Evolutionary conservation across 2,329 filamentous ascomycete species (phyloP), one percentile per base, ranked within the genome.

Genomic region (Alternaria gansuensis): DNA sequence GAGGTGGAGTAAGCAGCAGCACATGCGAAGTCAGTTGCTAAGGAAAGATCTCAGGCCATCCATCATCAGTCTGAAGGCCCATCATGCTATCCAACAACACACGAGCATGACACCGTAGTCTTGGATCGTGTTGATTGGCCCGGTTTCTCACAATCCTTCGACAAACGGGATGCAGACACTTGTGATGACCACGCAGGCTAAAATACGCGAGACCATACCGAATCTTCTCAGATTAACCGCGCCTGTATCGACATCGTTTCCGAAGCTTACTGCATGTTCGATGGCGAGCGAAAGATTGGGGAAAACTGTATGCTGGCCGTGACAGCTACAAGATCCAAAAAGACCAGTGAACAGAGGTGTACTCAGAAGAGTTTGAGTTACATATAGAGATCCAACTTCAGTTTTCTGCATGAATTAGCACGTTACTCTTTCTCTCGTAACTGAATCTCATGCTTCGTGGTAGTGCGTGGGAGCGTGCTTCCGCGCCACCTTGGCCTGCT

Each of bases 381-480:
- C 21, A 6, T 10, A 24, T 29, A 6, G 0, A 29, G 5, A 44
- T 21, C 26, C 41, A 2, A 5, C 41, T 24, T 4, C 28, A 17
- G 23, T 4, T 9, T 31, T 3, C 9, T 17, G 41, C 5, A 11
- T 17, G 2, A 11, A 37, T 37, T 4, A 10, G 26, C 28, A 44
- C 26, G 9, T 29, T 10, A 5, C 11, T 21, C n/a, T 21, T 4
- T 4, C 33, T 36, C 14, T 9, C 14, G 14, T 36, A 36, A 7
- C 33, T n/a, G 13, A 6, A 36, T 1, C 41, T 14, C 11, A n/a
- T 17, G 1, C 26, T 29, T 29, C 11, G 26, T 44, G 14, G 39
- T n/a, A 41, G 39, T 23, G 13, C 26, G 13, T 44, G n/a, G 41
- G 28, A 44, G 41, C 41, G 24, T 44, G 41, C 14, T 44, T 44